Evolutionary conservation across 2,329 filamentous ascomycete species (phyloP).

Genomic region (Colletotrichum sp.): DNA sequence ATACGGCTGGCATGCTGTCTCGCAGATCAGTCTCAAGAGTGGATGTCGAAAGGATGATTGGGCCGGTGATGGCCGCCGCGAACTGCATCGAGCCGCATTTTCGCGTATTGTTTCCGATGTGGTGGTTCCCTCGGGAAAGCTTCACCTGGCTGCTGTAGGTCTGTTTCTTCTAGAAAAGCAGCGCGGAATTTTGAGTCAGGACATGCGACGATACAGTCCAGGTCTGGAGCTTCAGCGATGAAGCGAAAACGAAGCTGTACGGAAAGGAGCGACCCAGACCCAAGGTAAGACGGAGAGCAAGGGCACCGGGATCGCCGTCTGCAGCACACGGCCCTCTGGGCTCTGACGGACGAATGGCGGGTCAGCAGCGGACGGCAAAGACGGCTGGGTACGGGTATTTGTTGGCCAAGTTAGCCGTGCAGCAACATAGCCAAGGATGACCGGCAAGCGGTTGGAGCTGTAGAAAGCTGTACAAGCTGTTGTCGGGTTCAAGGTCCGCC

Average conservation of each 20-base stretch:
- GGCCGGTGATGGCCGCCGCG: not conserved
- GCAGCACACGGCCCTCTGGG: not conserved
- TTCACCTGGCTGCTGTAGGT: not conserved
- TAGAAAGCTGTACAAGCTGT: not conserved
- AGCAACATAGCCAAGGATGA: not conserved
- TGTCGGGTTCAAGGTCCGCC: not conserved
- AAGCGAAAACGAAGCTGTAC: not conserved
- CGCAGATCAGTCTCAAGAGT: not conserved
- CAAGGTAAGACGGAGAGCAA: not conserved
- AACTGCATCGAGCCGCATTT: not conserved
- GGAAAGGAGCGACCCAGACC: not conserved
- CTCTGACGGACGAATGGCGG: not conserved
- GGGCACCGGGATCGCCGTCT: not conserved
- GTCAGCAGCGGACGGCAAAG: not conserved
- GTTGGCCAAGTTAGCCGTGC: not conserved
- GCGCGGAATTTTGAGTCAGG: not conserved
- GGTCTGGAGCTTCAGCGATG: not conserved
- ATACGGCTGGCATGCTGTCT: not conserved
- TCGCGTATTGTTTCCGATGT: not conserved
- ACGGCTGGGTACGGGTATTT: constrained; percentile 14
- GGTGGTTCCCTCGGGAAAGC: not conserved
- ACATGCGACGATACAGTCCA: not conserved
- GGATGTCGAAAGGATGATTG: not conserved
- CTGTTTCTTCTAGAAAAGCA: not conserved
- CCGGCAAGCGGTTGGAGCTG: not conserved